These are phyloP conservation scores for Cardamine resedifolia DNA, from an alignment of 345 rosid species.

Conservation along the genomic window DNA sequence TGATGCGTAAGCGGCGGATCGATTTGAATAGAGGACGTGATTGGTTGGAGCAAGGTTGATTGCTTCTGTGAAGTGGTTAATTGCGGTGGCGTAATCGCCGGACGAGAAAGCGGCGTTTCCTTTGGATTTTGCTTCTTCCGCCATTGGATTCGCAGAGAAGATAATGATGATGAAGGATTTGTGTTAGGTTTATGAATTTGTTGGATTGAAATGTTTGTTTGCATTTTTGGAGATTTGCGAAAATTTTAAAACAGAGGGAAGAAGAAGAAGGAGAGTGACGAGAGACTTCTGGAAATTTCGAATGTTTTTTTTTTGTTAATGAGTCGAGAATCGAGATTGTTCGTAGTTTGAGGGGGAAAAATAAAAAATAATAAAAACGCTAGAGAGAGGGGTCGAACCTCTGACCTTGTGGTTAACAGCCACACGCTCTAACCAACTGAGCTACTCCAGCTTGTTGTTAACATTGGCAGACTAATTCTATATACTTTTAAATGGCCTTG, in stretches of 20 bases:
- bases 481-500: too few species aligned
- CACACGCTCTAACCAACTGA: conserved; percentile 70
- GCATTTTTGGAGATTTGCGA: conserved; percentile 7
- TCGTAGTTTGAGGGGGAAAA: background rate
- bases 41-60: conserved; percentile 68
- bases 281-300: conserved; percentile 32
- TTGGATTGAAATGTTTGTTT: background rate
- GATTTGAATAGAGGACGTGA: conserved; percentile 88
- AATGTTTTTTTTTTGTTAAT: background rate
- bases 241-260: background rate
- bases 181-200: background rate
- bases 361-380: background rate
- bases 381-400: conserved; percentile 52
- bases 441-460: conserved; percentile 10
- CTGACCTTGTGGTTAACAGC: conserved; percentile 47
- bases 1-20: conserved; percentile 93
- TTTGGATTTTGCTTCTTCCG: conserved; percentile 76
- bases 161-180: background rate
- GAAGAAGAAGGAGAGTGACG: background rate
- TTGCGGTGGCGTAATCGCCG: conserved; percentile 69
- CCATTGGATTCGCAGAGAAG: conserved; percentile 40
- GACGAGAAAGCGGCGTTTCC: conserved; percentile 96
- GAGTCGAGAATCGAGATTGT: conserved; percentile 34
- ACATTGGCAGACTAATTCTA: too few species aligned
- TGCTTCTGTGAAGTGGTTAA: conserved; percentile 81